Evolutionary conservation across 2,329 filamentous ascomycete species (phyloP).

Genomic region (Pseudonectria buxi): DNA sequence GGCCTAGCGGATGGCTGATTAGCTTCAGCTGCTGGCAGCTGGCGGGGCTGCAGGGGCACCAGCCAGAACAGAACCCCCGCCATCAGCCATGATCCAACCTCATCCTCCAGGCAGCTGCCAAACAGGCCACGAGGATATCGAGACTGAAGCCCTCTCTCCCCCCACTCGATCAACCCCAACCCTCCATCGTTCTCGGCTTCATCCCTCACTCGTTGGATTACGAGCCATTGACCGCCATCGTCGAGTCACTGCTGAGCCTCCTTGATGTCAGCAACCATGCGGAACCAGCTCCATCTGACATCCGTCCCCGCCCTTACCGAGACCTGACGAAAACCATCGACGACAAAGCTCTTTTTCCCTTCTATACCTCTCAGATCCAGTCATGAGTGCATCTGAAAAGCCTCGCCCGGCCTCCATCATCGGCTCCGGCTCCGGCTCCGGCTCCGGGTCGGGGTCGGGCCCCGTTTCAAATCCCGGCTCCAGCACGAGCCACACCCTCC

Average conservation of each 20-base stretch:
- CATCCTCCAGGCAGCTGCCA: neutral
- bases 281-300: slow-evolving; percentile 21
- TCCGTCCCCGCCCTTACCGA: slow-evolving; percentile 19
- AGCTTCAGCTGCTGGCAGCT: too few relatives aligned
- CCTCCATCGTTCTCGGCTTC: too few relatives aligned
- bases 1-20: too few relatives aligned
- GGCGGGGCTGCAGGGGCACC: too few relatives aligned
- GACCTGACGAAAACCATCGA: slow-evolving; percentile 17
- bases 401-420: slow-evolving; percentile 30
- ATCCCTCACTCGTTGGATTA: too few relatives aligned
- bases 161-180: neutral
- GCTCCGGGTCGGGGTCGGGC: too few relatives aligned
- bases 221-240: neutral
- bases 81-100: neutral
- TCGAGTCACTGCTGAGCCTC: slow-evolving; percentile 1
- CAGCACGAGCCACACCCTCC: slow-evolving; percentile 21
- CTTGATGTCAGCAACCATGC: slow-evolving; percentile 24
- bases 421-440: slow-evolving; percentile 9
- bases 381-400: slow-evolving; percentile 39
- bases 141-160: neutral
- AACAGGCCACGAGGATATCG: too few relatives aligned
- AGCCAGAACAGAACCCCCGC: too few relatives aligned
- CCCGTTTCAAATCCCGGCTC: neutral
- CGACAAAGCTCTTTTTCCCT: slow-evolving; percentile 5
- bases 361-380: neutral